A percentile compares a stretch with the other conserved stretches of the same genome.
These are phyloP conservation scores for Globisporangium uncinulatum DNA, from an alignment of 352 stramenopile genomes.

Conservation along the genomic window DNA sequence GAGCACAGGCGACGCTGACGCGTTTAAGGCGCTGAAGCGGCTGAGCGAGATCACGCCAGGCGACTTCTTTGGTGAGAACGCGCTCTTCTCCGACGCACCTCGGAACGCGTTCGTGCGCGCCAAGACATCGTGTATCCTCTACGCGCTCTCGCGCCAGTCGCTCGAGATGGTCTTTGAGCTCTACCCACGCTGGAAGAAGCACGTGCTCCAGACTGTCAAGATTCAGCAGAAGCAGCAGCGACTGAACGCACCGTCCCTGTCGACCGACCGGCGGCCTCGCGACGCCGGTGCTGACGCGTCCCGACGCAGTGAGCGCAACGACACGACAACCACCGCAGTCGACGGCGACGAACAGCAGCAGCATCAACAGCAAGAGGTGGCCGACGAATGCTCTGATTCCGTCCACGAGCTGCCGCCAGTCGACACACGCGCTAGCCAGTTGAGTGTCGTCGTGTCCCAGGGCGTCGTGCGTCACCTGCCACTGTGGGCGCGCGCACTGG, in stretches of 20 bases:
- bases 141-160: conserved; percentile 32
- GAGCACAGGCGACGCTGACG: conserved; percentile 4
- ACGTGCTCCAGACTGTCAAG: conserved; percentile 40
- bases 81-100: conserved; percentile 27
- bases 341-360: background rate
- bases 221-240: conserved; percentile 38
- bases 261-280: conserved; percentile 4
- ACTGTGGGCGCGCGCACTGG: conserved; percentile 6
- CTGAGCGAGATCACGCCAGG: conserved; percentile 31
- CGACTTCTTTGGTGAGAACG: conserved; percentile 38
- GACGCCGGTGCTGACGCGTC: background rate
- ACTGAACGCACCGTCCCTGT: conserved; percentile 7
- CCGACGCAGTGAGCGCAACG: background rate
- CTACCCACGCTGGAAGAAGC: conserved; percentile 42
- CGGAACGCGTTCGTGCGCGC: conserved; percentile 34
- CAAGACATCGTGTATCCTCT: conserved; percentile 44
- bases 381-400: too few relatives aligned
- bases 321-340: background rate
- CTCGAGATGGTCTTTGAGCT: conserved; percentile 45
- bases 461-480: conserved; percentile 3
- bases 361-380: background rate
- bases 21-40: conserved; percentile 13
- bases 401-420: background rate
- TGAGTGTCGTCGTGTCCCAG: conserved; percentile 1
- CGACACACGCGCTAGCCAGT: background rate